Evolutionary conservation across 2,329 filamentous ascomycete species (phyloP), one percentile per base, ranked within the genome.

Genomic region (Aspergillus glaucus): DNA sequence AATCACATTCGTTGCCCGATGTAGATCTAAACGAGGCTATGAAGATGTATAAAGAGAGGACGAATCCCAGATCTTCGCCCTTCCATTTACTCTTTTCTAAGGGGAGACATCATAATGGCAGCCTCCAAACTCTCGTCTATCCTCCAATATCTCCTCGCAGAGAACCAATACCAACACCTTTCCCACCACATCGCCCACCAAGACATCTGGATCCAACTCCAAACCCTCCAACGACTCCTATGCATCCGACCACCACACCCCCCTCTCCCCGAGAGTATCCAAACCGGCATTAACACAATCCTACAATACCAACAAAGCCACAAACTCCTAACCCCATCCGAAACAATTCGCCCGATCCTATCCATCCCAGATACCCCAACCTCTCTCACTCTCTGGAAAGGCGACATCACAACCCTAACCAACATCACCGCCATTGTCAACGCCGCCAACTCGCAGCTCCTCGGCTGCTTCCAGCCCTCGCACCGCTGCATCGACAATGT

Each of bases 401-500:
- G 57, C n/a, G 57, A 60, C 34, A 61, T 59, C 14, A 58, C 57
- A 9, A 50, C 53, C 1, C 15, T 61, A 5, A 52, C 53, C 3
- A 49, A 55, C 9, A 42, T 58, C 15, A 61, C 58, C 1, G 57
- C 54, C 14, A 61, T 61, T 12, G 57, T 59, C 15, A 61, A 61
- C 19, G 57, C 58, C 4, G 57, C 58, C 0, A 61, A 61, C 8
- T 46, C 53, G 12, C 40, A 52, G 12, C 47, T 59, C 1, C 48
- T 57, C 8, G 58, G 58, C 5, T 61, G 58, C 26, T 61, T 58
- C 46, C 50, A 44, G 10, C 58, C 58, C 2, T 48, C 51, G 9
- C 57, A 61, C 26, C 52, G 52, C 28, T 61, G 58, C 30, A 58
- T 61, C 36, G 58, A 61, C 40, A 61, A 60, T 49, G 49, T 58